Base-by-base conservation (phyloP, 768 basidiomycete genomes). In the Amanita subjunquillea region DNA sequence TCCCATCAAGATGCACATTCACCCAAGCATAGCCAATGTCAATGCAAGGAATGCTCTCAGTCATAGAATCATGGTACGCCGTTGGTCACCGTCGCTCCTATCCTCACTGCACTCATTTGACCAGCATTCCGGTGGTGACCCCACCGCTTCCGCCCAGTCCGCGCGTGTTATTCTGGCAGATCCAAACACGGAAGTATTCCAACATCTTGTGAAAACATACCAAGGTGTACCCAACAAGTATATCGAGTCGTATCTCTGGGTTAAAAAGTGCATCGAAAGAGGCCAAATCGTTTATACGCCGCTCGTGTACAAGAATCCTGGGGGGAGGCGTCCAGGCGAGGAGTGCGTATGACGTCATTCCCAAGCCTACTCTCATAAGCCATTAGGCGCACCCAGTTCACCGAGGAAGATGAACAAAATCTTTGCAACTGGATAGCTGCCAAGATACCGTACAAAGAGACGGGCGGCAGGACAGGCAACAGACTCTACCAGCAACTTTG, bases 401-500 rank as follows among this genome's bases (percentile, higher is more conserved):
- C 82, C 0, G 80, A 82, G 56, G 77, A 83, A 55, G 88, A 91
- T 54, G 89, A 91, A 61, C 74, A 81, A 49, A 76, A 79, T 55
- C 68, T 91, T 7, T 87, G 85, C 57, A 68, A 74, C 30, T 91
- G 86, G 84, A 89, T 91, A 56, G 89, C 88, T 0, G 70, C 76
- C 22, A 88, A 87, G 65, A 90, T 91, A 20, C 88, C 89, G 2
- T 87, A 83, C 67, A 89, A 87, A 63, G 82, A 85, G 62, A 87
- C 82, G 0, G 85, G 87, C 2, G 88, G 88, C 20, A 70, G 88
- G 53, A 90, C 87, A 1, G 88, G 88, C 8, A 91, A 91, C 59
- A 77, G 85, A 52, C 65, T 91, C 17, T 91, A 91, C 62, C 85
- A 88, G 57, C 89, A 91, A 62, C 69, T 91, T 23, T 82, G 80